phyloP scores from a whole-genome alignment of 306 rosid species.

The Acacia acuminata region DNA sequence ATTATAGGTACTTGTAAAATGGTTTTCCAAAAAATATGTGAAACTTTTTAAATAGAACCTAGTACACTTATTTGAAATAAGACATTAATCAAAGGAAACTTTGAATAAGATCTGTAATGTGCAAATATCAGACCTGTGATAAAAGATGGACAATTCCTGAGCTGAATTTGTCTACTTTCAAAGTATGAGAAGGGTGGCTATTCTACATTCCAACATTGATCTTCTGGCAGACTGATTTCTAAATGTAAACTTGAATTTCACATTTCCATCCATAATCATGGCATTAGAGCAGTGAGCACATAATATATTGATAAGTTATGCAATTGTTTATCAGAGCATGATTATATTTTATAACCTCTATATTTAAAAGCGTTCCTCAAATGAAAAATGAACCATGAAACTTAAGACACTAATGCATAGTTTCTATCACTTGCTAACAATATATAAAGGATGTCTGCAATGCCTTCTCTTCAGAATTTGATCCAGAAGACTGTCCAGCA shows the following conservation, averaged over 20 bases:
- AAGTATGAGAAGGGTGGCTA: neutral
- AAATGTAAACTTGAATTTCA: neutral
- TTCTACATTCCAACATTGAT: constrained; percentile 10
- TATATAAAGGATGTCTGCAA: constrained; percentile 1
- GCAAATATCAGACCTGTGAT: neutral
- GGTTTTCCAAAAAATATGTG: neutral
- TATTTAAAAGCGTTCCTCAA: constrained; percentile 1
- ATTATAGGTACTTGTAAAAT: no score
- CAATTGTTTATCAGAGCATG: constrained; percentile 4
- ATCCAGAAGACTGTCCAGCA: constrained; percentile 82
- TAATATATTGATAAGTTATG: neutral
- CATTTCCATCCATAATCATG: constrained; percentile 1
- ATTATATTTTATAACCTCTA: constrained; percentile 14
- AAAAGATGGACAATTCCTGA: neutral
- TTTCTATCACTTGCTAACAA: constrained; percentile 2
- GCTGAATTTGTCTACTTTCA: neutral
- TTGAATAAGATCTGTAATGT: neutral
- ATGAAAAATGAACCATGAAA: neutral
- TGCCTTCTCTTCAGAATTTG: constrained; percentile 66
- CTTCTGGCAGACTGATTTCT: constrained; percentile 12
- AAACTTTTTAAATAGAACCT: neutral
- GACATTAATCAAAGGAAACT: neutral
- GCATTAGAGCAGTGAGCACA: neutral
- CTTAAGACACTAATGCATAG: neutral
- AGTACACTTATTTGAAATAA: neutral